phyloP scores from a whole-genome alignment of 495 filamentous ascomycete species.

The Astrocystis sublimbata region DNA sequence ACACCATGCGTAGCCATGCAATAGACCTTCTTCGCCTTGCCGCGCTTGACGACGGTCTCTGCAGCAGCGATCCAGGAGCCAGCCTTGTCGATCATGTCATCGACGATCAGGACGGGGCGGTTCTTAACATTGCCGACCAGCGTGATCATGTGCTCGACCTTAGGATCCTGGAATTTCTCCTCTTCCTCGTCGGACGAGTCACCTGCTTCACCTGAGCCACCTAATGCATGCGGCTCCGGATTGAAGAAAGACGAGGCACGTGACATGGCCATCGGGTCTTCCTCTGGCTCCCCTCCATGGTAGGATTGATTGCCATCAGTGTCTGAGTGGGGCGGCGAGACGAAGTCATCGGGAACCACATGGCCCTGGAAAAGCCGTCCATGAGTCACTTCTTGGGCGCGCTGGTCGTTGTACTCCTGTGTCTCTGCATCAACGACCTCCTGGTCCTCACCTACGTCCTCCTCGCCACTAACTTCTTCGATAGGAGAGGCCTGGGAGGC shows the following conservation, averaged over 20 bases:
- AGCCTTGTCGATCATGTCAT: slow-evolving; percentile 98
- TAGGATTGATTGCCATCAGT: slow-evolving; percentile 37
- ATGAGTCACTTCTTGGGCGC: slow-evolving; percentile 86
- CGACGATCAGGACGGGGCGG: slow-evolving; percentile 86
- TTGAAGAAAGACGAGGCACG: slow-evolving; percentile 57
- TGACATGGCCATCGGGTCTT: slow-evolving; percentile 60
- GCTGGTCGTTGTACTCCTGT: slow-evolving; percentile 79
- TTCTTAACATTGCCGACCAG: slow-evolving; percentile 89
- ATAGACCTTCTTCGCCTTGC: slow-evolving; percentile 89
- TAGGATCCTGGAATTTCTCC: slow-evolving; percentile 68
- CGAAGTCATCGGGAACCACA: slow-evolving; percentile 91
- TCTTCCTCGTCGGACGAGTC: slow-evolving; percentile 89
- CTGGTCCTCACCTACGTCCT: slow-evolving; percentile 50
- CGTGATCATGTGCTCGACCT: slow-evolving; percentile 90
- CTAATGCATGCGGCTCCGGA: slow-evolving; percentile 64
- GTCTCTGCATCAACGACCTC: slow-evolving; percentile 51
- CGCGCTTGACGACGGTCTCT: slow-evolving; percentile 92
- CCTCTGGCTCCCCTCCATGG: slow-evolving; percentile 42
- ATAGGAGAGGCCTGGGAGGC: slow-evolving; percentile 41
- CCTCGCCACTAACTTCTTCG: slow-evolving; percentile 43
- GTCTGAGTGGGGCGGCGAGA: slow-evolving; percentile 70
- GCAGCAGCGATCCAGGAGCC: slow-evolving; percentile 98
- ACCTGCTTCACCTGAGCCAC: slow-evolving; percentile 76
- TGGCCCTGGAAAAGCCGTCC: slow-evolving; percentile 93
- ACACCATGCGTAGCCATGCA: slow-evolving; percentile 97